Conservation (phyloP, 1,139 yeast genomes). For the Hemisphaericaspora xylanilytica region DNA sequence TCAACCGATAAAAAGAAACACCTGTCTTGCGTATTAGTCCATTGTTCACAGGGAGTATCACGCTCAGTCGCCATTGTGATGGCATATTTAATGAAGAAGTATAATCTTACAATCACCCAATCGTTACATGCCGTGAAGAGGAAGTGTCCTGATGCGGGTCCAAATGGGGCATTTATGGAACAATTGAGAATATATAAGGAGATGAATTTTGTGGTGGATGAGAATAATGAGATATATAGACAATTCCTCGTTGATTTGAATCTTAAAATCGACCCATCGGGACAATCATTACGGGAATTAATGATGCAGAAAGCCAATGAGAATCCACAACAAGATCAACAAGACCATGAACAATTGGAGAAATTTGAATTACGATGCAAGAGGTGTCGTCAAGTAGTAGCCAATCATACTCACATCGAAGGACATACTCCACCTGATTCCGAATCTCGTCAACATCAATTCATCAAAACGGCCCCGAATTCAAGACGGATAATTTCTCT, state of each 20-base stretch:
- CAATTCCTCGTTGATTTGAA: conserved; percentile 26
- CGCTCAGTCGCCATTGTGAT: conserved; percentile 71
- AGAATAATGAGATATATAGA: conserved; percentile 23
- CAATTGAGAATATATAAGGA: conserved; percentile 63
- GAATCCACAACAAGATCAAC: conserved; percentile 16
- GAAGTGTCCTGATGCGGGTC: conserved; percentile 57
- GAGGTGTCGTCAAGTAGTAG: conserved; percentile 62
- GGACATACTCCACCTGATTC: conserved; percentile 60
- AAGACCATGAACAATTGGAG: conserved; percentile 11
- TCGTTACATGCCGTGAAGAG: conserved; percentile 72
- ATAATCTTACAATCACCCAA: conserved; percentile 55
- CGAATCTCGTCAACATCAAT: conserved; percentile 60
- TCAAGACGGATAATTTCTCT: conserved; percentile 55
- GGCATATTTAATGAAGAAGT: conserved; percentile 78
- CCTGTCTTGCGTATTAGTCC: conserved; percentile 50
- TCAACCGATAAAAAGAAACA: conserved; percentile 38
- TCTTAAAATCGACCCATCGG: conserved; percentile 30
- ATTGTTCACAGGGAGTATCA: conserved; percentile 87
- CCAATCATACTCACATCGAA: conserved; percentile 48
- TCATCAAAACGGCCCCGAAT: conserved; percentile 59
- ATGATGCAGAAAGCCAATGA: conserved; percentile 11
- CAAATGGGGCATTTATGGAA: conserved; percentile 73
- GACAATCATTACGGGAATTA: conserved; percentile 19
- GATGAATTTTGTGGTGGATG: conserved; percentile 30
- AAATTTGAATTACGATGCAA: conserved; percentile 56